These are phyloP conservation scores for Oryza nivara DNA, from an alignment of 176 grass and related monocot species.

Conservation along the genomic window DNA sequence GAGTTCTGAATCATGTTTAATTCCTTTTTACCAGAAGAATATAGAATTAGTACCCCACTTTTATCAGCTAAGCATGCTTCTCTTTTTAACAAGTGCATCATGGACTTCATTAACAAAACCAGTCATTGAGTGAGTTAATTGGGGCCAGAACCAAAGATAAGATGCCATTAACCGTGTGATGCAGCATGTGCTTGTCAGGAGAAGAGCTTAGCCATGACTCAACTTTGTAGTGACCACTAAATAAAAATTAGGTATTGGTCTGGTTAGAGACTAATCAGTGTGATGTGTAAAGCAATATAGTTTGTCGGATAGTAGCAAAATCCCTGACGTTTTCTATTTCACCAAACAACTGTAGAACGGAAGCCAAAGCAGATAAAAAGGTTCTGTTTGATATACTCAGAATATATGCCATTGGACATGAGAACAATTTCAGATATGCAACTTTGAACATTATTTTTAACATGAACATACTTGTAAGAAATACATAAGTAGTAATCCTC, in stretches of 20 bases:
- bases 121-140: not conserved
- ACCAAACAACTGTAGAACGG: not conserved
- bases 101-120: not conserved
- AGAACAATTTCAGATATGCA: not conserved
- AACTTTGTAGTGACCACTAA: not conserved
- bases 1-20: not conserved
- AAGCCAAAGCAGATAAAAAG: not conserved
- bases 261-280: slow-evolving; percentile 23
- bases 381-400: not conserved
- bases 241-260: slow-evolving; percentile 14
- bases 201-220: slow-evolving; percentile 18
- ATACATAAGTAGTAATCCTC: too few species aligned
- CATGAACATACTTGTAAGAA: too few species aligned
- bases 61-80: slow-evolving; percentile 11
- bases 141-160: slow-evolving; percentile 2
- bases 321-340: not conserved
- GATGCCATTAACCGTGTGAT: not conserved
- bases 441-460: not conserved
- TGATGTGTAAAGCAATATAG: slow-evolving; percentile 29
- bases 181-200: not conserved
- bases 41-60: not conserved
- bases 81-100: not conserved
- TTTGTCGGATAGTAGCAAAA: slow-evolving; percentile 17
- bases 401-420: not conserved
- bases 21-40: not conserved